These are phyloP conservation scores for Dioscorea alata DNA, from an alignment of 106 monocot species.

Conservation along the genomic window DNA sequence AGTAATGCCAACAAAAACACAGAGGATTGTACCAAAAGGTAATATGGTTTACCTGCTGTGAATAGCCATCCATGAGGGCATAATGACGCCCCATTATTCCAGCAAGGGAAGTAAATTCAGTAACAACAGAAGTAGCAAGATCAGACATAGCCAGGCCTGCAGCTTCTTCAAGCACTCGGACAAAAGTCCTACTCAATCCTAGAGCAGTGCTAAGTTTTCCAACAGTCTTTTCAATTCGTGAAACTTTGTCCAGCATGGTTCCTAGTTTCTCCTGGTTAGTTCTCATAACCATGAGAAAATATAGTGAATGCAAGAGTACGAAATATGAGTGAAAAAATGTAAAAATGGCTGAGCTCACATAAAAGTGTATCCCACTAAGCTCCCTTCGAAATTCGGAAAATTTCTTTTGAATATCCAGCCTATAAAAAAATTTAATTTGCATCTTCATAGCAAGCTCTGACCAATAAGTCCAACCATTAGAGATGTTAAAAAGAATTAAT, in stretches of 20 bases:
- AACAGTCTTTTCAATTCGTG: slow-evolving; percentile 56
- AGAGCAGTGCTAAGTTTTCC: slow-evolving; percentile 46
- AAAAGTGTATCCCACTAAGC: too few species aligned
- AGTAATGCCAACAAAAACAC: neutral
- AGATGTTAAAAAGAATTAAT: too few species aligned
- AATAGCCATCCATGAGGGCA: slow-evolving; percentile 73
- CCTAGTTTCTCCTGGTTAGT: slow-evolving; percentile 80
- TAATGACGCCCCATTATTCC: slow-evolving; percentile 97
- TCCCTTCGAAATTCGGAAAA: too few species aligned
- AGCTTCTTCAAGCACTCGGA: slow-evolving; percentile 59
- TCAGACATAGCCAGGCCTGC: slow-evolving; percentile 90
- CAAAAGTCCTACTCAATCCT: slow-evolving; percentile 37
- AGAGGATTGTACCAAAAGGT: neutral
- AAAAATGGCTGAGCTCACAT: slow-evolving; percentile 47
- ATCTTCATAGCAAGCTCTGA: too few species aligned
- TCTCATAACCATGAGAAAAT: neutral
- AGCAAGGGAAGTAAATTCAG: slow-evolving; percentile 89
- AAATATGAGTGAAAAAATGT: neutral
- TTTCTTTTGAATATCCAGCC: too few species aligned
- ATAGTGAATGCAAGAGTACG: neutral
- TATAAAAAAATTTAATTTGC: too few species aligned
- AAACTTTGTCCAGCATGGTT: slow-evolving; percentile 87
- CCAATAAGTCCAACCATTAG: too few species aligned
- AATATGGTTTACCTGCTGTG: slow-evolving; percentile 49
- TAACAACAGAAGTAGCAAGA: slow-evolving; percentile 89